Percentiles rank a stretch among this genome's conserved stretches.
Evolutionary conservation across 352 stramenopile genomes (phyloP).

Genomic region (Globisporangium paroecandrum): DNA sequence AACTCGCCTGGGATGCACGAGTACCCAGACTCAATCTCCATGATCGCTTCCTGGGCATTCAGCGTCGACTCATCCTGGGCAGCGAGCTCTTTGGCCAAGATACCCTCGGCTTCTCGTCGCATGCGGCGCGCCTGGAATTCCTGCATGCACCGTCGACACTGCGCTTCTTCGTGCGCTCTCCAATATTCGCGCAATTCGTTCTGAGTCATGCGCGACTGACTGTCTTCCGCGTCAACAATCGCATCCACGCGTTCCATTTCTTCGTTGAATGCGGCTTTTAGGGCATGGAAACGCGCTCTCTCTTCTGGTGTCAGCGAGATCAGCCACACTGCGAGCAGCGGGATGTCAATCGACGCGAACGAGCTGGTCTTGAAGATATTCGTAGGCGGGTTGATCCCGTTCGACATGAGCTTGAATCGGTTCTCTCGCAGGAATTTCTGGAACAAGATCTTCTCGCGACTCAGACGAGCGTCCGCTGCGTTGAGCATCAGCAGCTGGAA

Average conservation of each 20-base stretch:
- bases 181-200: constrained; percentile 51
- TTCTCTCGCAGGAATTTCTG: constrained; percentile 93
- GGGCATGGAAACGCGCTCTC: constrained; percentile 80
- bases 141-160: constrained; percentile 68
- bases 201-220: constrained; percentile 43
- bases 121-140: constrained; percentile 74
- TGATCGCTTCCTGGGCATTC: constrained; percentile 76
- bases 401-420: constrained; percentile 92
- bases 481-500: constrained; percentile 90
- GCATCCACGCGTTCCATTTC: constrained; percentile 80
- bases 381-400: constrained; percentile 86
- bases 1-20: constrained; percentile 74
- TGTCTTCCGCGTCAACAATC: constrained; percentile 75
- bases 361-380: constrained; percentile 89
- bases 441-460: constrained; percentile 90
- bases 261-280: constrained; percentile 85
- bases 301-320: constrained; percentile 81
- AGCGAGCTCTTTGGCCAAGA: constrained; percentile 34
- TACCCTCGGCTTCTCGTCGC: constrained; percentile 64
- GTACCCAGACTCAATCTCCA: constrained; percentile 86
- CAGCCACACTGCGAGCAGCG: constrained; percentile 88
- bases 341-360: constrained; percentile 88
- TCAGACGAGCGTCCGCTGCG: constrained; percentile 80
- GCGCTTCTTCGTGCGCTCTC: constrained; percentile 55
- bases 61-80: constrained; percentile 69